These are phyloP conservation scores for Schizophyllum commune DNA, from an alignment of 1,284 basidiomycete genomes.

Conservation along the genomic window DNA sequence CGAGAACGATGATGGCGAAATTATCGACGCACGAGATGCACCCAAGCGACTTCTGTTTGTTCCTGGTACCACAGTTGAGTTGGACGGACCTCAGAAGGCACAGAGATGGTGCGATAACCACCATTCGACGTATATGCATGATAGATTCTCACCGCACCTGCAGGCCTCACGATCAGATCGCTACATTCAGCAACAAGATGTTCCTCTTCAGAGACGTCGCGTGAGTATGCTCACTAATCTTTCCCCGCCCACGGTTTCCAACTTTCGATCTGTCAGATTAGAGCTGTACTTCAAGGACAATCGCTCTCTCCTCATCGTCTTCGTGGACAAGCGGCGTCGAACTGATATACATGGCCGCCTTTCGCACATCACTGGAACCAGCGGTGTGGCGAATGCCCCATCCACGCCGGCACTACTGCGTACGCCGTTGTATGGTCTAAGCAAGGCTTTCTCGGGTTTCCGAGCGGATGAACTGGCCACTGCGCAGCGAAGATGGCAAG, in stretches of 20 bases:
- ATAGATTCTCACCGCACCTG: slow-evolving; percentile 3
- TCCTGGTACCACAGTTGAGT: slow-evolving; percentile 75
- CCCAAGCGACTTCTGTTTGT: slow-evolving; percentile 79
- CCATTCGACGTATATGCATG: neutral
- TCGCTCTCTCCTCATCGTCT: slow-evolving; percentile 74
- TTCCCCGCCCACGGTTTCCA: neutral
- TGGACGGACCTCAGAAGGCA: slow-evolving; percentile 69
- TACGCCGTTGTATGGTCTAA: slow-evolving; percentile 48
- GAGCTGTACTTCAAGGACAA: slow-evolving; percentile 89
- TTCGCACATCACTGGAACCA: slow-evolving; percentile 34
- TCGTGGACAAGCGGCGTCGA: slow-evolving; percentile 61
- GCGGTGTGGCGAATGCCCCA: slow-evolving; percentile 26
- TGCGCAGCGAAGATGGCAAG: slow-evolving; percentile 77
- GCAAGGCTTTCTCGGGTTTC: slow-evolving; percentile 35
- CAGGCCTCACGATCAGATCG: slow-evolving; percentile 77
- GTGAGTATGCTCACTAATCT: slow-evolving; percentile 35
- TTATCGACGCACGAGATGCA: slow-evolving; percentile 85
- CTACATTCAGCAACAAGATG: slow-evolving; percentile 72
- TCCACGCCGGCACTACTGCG: slow-evolving; percentile 38
- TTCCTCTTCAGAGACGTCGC: slow-evolving; percentile 89
- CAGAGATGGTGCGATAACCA: slow-evolving; percentile 59
- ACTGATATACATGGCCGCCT: slow-evolving; percentile 60
- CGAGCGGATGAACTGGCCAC: slow-evolving; percentile 54
- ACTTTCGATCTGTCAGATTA: slow-evolving; percentile 37
- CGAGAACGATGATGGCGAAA: slow-evolving; percentile 80